A percentile compares a stretch with the other conserved stretches of the same genome.
Evolutionary conservation across 805 yeast genomes (phyloP).

Genomic region (Candida arabinofermentans): DNA sequence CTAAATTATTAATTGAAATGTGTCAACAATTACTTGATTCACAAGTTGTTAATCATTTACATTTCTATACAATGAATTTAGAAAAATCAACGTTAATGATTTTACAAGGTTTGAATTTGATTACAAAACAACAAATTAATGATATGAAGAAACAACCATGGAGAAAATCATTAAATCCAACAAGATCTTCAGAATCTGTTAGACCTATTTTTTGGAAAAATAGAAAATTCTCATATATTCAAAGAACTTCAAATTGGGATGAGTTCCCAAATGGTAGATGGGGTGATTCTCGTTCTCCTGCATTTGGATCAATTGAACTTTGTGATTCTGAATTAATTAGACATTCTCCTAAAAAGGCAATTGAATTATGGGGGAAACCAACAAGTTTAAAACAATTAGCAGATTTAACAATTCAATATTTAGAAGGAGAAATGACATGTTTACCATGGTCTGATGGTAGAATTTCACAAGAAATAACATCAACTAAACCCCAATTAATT

Average conservation of each 20-base stretch:
- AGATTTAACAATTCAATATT: constrained; percentile 59
- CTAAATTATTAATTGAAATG: constrained; percentile 78
- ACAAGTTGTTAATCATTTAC: constrained; percentile 78
- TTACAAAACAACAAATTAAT: constrained; percentile 25
- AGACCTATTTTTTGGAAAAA: constrained; percentile 97
- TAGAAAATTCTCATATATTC: constrained; percentile 83
- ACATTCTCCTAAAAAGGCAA: constrained; percentile 75
- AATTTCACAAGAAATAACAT: constrained; percentile 66
- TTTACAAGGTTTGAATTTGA: constrained; percentile 65
- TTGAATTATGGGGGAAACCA: constrained; percentile 89
- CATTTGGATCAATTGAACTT: constrained; percentile 85
- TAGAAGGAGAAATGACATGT: constrained; percentile 65
- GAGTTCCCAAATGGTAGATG: constrained; percentile 98
- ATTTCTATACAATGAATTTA: constrained; percentile 95
- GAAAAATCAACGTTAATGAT: constrained; percentile 90
- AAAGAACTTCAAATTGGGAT: constrained; percentile 92
- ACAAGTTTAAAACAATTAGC: constrained; percentile 54
- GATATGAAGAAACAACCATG: constrained; percentile 58
- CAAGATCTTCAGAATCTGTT: constrained; percentile 73
- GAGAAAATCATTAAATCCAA: constrained; percentile 84
- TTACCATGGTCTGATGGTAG: constrained; percentile 97
- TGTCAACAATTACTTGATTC: constrained; percentile 68
- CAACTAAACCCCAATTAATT: constrained; percentile 56
- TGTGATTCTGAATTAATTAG: constrained; percentile 77
- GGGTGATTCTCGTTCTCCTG: constrained; percentile 98